A percentile compares a stretch with the other conserved stretches of the same genome.
These are phyloP conservation scores for Paecilomyces sp. DNA, from an alignment of 2,329 filamentous ascomycete genomes.

Conservation along the genomic window DNA sequence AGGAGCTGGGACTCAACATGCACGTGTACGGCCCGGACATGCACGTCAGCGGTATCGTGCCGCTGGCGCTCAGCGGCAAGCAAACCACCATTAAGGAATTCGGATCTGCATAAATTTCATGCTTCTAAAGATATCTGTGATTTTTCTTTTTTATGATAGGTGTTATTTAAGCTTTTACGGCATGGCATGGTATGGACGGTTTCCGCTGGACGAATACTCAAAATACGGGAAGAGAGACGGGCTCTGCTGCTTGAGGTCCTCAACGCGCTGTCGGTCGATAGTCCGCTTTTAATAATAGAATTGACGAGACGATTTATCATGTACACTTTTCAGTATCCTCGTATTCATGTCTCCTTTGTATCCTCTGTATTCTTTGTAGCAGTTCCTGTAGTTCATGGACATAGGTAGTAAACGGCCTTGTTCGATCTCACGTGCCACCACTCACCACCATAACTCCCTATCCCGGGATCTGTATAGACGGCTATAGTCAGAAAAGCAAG, in stretches of 20 bases:
- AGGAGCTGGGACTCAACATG: constrained; percentile 93
- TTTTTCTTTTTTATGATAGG: neutral
- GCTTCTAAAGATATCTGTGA: neutral
- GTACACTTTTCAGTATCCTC: neutral
- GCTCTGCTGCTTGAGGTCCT: neutral
- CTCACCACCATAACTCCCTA: neutral
- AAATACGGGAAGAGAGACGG: neutral
- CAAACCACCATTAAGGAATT: constrained; percentile 57
- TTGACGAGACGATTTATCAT: neutral
- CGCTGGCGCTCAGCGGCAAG: constrained; percentile 69
- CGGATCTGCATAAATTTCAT: constrained; percentile 19
- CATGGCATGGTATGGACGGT: neutral
- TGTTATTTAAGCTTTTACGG: neutral
- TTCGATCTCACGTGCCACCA: neutral
- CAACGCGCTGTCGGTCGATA: neutral
- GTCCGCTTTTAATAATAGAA: neutral
- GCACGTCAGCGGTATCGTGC: constrained; percentile 93
- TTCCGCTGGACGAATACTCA: neutral
- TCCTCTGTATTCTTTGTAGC: neutral
- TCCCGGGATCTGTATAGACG: neutral
- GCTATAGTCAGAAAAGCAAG: neutral
- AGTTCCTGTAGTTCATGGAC: neutral
- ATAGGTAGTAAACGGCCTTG: no score
- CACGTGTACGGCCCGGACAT: constrained; percentile 77
- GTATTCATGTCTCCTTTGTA: no score